These are phyloP conservation scores for Umbilicus rupestris DNA, from an alignment of 164 flowering plant genomes.

Conservation along the genomic window DNA sequence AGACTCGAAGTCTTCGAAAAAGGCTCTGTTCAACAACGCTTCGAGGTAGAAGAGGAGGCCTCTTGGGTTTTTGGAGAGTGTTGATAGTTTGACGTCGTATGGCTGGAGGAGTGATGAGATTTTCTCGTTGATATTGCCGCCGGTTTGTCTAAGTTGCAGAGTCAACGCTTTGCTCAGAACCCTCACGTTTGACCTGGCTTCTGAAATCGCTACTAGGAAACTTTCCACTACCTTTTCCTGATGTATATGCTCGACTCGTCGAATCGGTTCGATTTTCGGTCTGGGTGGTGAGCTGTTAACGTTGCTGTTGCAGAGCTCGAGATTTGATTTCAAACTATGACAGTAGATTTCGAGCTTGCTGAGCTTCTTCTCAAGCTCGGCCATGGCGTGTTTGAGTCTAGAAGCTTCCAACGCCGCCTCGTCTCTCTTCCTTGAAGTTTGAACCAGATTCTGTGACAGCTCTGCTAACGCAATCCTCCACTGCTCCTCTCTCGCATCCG, in stretches of 20 bases:
- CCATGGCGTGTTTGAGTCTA: slow-evolving; percentile 61
- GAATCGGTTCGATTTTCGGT: background rate
- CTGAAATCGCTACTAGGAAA: slow-evolving; percentile 54
- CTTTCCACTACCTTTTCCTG: slow-evolving; percentile 33
- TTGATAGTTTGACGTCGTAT: slow-evolving; percentile 38
- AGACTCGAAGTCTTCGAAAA: slow-evolving; percentile 79
- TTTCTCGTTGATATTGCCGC: slow-evolving; percentile 42
- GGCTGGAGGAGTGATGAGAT: slow-evolving; percentile 52
- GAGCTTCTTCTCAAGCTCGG: slow-evolving; percentile 85
- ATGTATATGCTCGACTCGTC: no score
- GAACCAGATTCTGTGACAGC: slow-evolving; percentile 68
- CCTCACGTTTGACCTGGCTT: slow-evolving; percentile 48
- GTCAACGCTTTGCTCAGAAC: slow-evolving; percentile 45
- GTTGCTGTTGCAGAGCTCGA: slow-evolving; percentile 41
- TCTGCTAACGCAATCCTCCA: slow-evolving; percentile 65
- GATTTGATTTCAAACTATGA: slow-evolving; percentile 55
- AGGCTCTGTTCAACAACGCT: slow-evolving; percentile 55
- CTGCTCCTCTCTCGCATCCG: slow-evolving; percentile 44
- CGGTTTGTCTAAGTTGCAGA: slow-evolving; percentile 50
- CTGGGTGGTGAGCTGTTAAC: background rate
- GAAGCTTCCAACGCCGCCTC: slow-evolving; percentile 79
- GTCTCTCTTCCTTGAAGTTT: slow-evolving; percentile 62
- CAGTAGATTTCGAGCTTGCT: slow-evolving; percentile 73
- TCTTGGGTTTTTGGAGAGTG: slow-evolving; percentile 40
- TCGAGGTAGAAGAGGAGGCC: slow-evolving; percentile 41